These are phyloP conservation scores for Cladophialophora yegresii DNA, from an alignment of 2,329 filamentous ascomycete genomes.

Conservation along the genomic window DNA sequence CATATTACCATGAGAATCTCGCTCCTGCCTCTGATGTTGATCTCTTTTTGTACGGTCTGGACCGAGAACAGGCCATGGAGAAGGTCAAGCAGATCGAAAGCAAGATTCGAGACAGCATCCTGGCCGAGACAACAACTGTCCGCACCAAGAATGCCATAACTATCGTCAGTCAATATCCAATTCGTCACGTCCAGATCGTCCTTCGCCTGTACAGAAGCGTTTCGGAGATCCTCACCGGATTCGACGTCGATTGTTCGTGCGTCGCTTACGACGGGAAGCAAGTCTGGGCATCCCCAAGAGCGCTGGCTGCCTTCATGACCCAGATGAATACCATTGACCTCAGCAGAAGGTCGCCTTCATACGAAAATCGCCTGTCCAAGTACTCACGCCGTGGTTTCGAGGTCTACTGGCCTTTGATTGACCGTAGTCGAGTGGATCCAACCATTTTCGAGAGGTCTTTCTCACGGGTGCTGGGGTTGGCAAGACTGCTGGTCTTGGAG, in stretches of 20 bases:
- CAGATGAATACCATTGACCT: slow-evolving; percentile 81
- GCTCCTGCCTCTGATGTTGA: slow-evolving; percentile 85
- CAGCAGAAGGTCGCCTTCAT: slow-evolving; percentile 76
- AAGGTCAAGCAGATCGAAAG: slow-evolving; percentile 83
- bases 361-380: slow-evolving; percentile 83
- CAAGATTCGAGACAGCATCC: slow-evolving; percentile 71
- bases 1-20: slow-evolving; percentile 80
- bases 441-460: slow-evolving; percentile 86
- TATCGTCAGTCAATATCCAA: slow-evolving; percentile 80
- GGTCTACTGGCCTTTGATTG: slow-evolving; percentile 73
- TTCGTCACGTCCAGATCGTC: slow-evolving; percentile 82
- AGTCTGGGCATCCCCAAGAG: slow-evolving; percentile 76
- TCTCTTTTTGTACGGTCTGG: slow-evolving; percentile 78
- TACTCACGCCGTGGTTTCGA: slow-evolving; percentile 85
- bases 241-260: slow-evolving; percentile 83
- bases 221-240: slow-evolving; percentile 81
- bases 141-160: slow-evolving; percentile 86
- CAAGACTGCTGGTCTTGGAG: slow-evolving; percentile 76
- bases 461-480: slow-evolving; percentile 71
- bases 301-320: slow-evolving; percentile 75
- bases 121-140: slow-evolving; percentile 80
- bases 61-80: slow-evolving; percentile 73
- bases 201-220: slow-evolving; percentile 81
- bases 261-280: slow-evolving; percentile 78
- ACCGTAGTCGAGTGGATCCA: slow-evolving; percentile 75